phyloP scores from a whole-genome alignment of 345 rosid genomes.

The Ailanthus altissimus region DNA sequence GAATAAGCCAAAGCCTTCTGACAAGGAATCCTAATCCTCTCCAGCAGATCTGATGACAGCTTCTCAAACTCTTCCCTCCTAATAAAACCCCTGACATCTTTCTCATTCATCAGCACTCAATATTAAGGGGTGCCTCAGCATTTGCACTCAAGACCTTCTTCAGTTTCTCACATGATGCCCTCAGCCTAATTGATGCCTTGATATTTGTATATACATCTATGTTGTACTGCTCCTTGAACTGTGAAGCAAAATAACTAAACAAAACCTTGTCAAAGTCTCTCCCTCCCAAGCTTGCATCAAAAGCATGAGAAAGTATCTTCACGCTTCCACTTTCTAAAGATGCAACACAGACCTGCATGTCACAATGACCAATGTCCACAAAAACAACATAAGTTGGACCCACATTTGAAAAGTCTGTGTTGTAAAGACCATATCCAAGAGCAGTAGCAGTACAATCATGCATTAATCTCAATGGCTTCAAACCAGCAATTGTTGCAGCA shows the following conservation, averaged over 20 bases:
- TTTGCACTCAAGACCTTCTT: constrained; percentile 77
- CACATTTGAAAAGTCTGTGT: constrained; percentile 47
- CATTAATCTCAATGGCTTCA: constrained; percentile 59
- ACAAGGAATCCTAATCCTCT: constrained; percentile 53
- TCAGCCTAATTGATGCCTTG: constrained; percentile 58
- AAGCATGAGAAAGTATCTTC: constrained; percentile 62
- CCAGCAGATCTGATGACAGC: constrained; percentile 47
- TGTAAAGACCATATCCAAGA: constrained; percentile 72
- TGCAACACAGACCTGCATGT: constrained; percentile 58
- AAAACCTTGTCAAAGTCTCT: constrained; percentile 65
- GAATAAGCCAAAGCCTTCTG: constrained; percentile 58
- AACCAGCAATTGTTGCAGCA: constrained; percentile 67
- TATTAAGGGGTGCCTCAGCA: constrained; percentile 61
- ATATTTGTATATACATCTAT: constrained; percentile 60
- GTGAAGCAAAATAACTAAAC: constrained; percentile 47
- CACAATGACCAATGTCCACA: constrained; percentile 65
- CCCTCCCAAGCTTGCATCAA: constrained; percentile 56
- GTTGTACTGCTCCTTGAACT: constrained; percentile 55
- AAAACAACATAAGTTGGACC: constrained; percentile 48
- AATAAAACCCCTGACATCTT: constrained; percentile 65
- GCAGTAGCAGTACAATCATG: constrained; percentile 72
- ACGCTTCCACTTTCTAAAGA: constrained; percentile 52
- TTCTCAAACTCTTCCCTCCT: constrained; percentile 68
- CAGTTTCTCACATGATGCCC: constrained; percentile 64
- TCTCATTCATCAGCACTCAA: constrained; percentile 75